These are phyloP conservation scores for Didymellaceae sp. DNA, from an alignment of 2,329 filamentous ascomycete genomes.

Conservation along the genomic window DNA sequence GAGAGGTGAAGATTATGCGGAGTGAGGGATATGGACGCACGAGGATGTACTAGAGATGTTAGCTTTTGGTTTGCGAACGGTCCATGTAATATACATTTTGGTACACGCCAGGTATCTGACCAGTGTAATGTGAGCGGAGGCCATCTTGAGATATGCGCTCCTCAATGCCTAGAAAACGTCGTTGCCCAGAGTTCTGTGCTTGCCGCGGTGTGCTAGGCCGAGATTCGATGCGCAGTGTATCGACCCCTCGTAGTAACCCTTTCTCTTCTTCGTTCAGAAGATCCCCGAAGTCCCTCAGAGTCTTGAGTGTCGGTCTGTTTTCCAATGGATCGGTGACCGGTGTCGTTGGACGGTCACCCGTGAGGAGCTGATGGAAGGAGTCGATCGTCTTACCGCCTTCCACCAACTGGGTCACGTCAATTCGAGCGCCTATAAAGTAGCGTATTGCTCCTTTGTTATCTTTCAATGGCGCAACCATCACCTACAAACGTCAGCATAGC, in stretches of 20 bases:
- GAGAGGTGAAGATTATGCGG: conserved; percentile 56
- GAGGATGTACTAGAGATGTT: conserved; percentile 50
- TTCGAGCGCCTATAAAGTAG: conserved; percentile 74
- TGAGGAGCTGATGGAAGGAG: conserved; percentile 60
- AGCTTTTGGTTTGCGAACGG: background rate
- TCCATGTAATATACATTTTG: conserved; percentile 55
- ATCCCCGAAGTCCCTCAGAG: conserved; percentile 33
- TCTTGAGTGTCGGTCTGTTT: conserved; percentile 27
- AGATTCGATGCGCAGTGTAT: conserved; percentile 60
- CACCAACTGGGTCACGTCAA: conserved; percentile 71
- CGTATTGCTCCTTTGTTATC: conserved; percentile 69
- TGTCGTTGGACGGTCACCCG: conserved; percentile 17
- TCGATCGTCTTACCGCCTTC: conserved; percentile 70
- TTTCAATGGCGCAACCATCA: conserved; percentile 70
- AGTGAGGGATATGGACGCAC: conserved; percentile 55
- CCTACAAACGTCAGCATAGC: conserved; percentile 10
- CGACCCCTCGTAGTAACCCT: conserved; percentile 66
- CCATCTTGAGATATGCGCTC: conserved; percentile 35
- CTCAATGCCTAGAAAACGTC: conserved; percentile 46
- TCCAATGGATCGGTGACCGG: conserved; percentile 22
- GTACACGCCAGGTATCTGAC: conserved; percentile 60
- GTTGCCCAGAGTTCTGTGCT: conserved; percentile 40
- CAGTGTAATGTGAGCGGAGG: conserved; percentile 40
- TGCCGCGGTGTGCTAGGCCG: conserved; percentile 65
- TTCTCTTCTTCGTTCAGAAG: conserved; percentile 47